phyloP scores from a whole-genome alignment of 768 basidiomycete species.

The Fistulinella prunicolor region DNA sequence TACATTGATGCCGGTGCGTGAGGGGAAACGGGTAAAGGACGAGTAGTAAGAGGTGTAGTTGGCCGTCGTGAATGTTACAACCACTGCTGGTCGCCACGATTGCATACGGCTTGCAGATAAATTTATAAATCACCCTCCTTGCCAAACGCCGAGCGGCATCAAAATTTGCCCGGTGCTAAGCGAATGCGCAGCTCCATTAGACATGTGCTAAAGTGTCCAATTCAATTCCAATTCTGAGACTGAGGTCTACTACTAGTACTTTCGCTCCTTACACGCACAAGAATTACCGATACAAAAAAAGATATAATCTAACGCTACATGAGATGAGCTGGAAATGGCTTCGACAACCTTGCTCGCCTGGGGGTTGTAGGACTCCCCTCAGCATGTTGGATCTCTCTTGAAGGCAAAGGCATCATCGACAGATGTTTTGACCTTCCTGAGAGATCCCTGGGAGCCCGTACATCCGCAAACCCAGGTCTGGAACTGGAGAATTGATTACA shows the following conservation, averaged over 20 bases:
- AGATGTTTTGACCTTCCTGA: constrained; percentile 13
- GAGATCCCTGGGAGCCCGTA: background rate
- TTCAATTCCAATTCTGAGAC: too few species aligned
- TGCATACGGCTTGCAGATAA: too few species aligned
- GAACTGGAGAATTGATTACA: background rate
- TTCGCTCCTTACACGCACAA: too few species aligned
- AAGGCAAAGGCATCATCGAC: constrained; percentile 19
- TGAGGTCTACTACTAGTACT: too few species aligned
- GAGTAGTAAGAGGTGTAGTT: background rate
- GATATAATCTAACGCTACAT: constrained; percentile 16
- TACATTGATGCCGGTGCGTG: too few species aligned
- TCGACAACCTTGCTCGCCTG: constrained; percentile 13
- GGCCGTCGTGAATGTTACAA: background rate
- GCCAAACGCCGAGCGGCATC: too few species aligned
- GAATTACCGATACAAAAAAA: constrained; percentile 3
- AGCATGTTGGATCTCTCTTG: background rate
- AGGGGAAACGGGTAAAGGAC: background rate
- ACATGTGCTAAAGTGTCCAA: too few species aligned
- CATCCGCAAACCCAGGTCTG: background rate
- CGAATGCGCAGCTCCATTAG: background rate
- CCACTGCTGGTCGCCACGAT: too few species aligned
- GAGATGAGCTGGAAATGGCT: constrained; percentile 17
- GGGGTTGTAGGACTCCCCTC: constrained; percentile 2
- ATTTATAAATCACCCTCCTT: background rate
- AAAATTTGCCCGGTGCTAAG: too few species aligned